Evolutionary conservation across 345 rosid genomes (phyloP).

Genomic region (Salix udensis): DNA sequence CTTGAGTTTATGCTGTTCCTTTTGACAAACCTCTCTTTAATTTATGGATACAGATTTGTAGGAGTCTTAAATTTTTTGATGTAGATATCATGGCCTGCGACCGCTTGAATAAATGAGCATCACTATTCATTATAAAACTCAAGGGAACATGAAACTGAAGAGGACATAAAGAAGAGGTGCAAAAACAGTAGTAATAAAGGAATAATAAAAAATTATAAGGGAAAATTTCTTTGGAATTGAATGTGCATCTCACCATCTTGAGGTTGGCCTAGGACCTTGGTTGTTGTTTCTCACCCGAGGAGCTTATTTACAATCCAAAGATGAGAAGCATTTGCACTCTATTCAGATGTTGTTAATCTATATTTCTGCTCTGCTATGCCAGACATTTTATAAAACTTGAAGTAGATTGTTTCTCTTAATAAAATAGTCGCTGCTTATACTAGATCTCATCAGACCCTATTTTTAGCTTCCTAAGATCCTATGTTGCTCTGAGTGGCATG

Average conservation of each 20-base stretch:
- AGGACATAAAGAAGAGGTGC: neutral
- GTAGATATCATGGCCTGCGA: neutral
- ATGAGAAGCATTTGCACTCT: neutral
- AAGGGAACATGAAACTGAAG: neutral
- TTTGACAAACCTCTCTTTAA: neutral
- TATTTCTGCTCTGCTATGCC: too few species aligned
- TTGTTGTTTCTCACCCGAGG: neutral
- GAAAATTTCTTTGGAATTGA: neutral
- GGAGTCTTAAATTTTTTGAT: neutral
- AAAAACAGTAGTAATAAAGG: neutral
- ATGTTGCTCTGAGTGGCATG: neutral
- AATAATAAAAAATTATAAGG: neutral
- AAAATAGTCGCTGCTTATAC: neutral
- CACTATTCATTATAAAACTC: neutral
- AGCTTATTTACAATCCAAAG: neutral
- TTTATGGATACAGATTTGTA: neutral
- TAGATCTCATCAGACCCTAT: neutral
- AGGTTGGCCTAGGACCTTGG: neutral
- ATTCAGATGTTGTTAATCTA: neutral
- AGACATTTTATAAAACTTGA: neutral
- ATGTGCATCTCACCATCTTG: neutral
- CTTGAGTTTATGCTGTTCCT: neutral
- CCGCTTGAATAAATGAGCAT: neutral
- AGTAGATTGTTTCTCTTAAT: neutral
- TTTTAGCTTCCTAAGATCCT: slow-evolving; percentile 4